phyloP scores from a whole-genome alignment of 768 basidiomycete genomes.

The Pleurotus salmoneostramineus region DNA sequence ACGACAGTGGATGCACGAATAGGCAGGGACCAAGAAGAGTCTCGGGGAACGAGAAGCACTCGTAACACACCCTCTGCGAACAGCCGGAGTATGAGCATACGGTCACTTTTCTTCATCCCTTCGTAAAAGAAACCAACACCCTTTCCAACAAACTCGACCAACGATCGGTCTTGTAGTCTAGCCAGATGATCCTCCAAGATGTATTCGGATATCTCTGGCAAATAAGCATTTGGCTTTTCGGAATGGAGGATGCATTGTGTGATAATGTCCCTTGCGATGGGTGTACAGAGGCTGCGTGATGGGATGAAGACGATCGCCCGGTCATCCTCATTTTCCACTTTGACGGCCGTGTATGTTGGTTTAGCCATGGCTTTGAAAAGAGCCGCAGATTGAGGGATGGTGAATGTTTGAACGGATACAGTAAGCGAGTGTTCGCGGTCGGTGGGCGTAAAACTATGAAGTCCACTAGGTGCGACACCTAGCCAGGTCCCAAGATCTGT shows the following conservation, averaged over 20 bases:
- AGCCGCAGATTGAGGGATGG: slow-evolving; percentile 80
- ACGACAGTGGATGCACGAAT: slow-evolving; percentile 78
- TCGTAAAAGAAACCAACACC: slow-evolving; percentile 87
- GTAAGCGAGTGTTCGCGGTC: slow-evolving; percentile 80
- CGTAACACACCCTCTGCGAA: slow-evolving; percentile 78
- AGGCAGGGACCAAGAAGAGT: slow-evolving; percentile 88
- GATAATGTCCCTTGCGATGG: slow-evolving; percentile 78
- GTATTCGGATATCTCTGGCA: slow-evolving; percentile 47
- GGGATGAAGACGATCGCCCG: slow-evolving; percentile 85
- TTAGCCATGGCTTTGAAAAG: slow-evolving; percentile 91
- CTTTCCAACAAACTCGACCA: slow-evolving; percentile 72
- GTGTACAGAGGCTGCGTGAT: slow-evolving; percentile 70
- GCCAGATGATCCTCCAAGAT: slow-evolving; percentile 55
- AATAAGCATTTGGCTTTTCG: slow-evolving; percentile 65
- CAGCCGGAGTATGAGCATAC: slow-evolving; percentile 70
- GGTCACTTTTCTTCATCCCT: slow-evolving; percentile 65
- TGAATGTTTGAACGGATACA: slow-evolving; percentile 71
- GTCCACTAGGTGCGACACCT: slow-evolving; percentile 53
- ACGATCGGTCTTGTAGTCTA: slow-evolving; percentile 55
- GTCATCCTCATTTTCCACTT: slow-evolving; percentile 34
- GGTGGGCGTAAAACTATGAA: slow-evolving; percentile 76
- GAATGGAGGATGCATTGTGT: slow-evolving; percentile 81
- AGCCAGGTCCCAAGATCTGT: slow-evolving; percentile 84
- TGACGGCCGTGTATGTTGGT: slow-evolving; percentile 79
- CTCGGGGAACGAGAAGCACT: slow-evolving; percentile 78